These are phyloP conservation scores for Passiflora organensis DNA, from an alignment of 345 rosid species.

Conservation along the genomic window DNA sequence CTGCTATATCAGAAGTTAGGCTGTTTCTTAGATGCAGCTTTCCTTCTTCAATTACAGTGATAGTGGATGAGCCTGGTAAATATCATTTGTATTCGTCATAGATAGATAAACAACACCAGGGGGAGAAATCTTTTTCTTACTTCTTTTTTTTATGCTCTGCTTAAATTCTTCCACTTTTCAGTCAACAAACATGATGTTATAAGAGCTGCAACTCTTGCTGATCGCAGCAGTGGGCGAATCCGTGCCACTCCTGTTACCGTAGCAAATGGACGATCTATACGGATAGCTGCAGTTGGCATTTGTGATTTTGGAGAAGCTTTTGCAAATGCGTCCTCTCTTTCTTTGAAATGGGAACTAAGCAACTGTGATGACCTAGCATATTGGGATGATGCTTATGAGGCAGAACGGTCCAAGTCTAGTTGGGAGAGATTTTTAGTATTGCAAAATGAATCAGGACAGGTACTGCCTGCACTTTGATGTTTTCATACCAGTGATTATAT, in stretches of 20 bases:
- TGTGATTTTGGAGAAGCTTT: constrained; percentile 61
- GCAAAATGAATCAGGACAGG: constrained; percentile 80
- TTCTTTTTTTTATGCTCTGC: constrained; percentile 10
- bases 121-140: too few species aligned
- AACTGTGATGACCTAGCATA: constrained; percentile 62
- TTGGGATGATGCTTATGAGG: constrained; percentile 59
- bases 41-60: constrained; percentile 65
- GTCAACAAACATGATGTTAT: constrained; percentile 59
- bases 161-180: constrained; percentile 32
- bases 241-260: constrained; percentile 64
- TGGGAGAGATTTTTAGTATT: constrained; percentile 86
- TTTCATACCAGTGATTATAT: not conserved
- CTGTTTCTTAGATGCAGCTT: constrained; percentile 55
- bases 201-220: constrained; percentile 53
- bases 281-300: constrained; percentile 74
- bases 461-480: constrained; percentile 17
- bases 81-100: not conserved
- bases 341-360: constrained; percentile 72
- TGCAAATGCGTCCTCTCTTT: constrained; percentile 89
- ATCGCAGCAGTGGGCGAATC: constrained; percentile 44
- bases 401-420: constrained; percentile 41
- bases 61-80: constrained; percentile 90
- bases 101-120: too few species aligned
- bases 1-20: constrained; percentile 58
- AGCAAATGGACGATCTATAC: constrained; percentile 81